Base-by-base conservation (phyloP, 139 green algal species). In the Chlorella ohadii region DNA sequence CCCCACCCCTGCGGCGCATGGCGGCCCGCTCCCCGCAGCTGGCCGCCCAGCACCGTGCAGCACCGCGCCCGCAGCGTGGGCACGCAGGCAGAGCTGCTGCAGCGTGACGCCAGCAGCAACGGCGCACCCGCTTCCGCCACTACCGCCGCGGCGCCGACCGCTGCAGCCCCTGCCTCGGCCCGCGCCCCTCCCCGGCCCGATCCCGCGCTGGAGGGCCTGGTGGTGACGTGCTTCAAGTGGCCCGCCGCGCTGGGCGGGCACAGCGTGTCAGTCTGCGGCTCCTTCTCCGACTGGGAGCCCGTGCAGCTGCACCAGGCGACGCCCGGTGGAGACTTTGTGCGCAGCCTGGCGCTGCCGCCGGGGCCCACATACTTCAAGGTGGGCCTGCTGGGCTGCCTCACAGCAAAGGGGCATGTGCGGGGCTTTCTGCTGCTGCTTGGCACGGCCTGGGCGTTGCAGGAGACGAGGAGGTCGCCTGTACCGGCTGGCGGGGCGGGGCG, bases 291-390 rank as follows among this genome's bases (percentile, higher is more conserved):
- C 57, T 93, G 90, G 90, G n/a, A 68, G n/a, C 59, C 63, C 1
- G 57, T 82, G 34, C 34, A 87, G 36, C 79, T 61, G 31, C 72
- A 92, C 19, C 34, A 70, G 15, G 67, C 80, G 11, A 70, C 68
- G 1, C 36, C 81, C 4, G 87, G 74, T 19, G 81, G 66, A 6
- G 90, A 93, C 86, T 92, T 85, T 66, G 68, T 92, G 25, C 77
- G 85, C 70, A 59, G 39, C 70, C 79, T 68, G 88, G 86, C 55
- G 31, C 68, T 59, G 67, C 88, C 41, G 85, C 88, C 78, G 66
- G 72, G 64, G 61, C 36, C 38, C 13, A 25, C 78, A 41, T 86
- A 94, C 76, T 94, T 91, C 86, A 94, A 94, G 51, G 51, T 59
- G 15, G 51, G 51, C 51, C 51, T 51, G 44, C 44, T 51, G 15